Conservation (phyloP, 2,329 filamentous ascomycete genomes). For the Aureobasidium sp. region DNA sequence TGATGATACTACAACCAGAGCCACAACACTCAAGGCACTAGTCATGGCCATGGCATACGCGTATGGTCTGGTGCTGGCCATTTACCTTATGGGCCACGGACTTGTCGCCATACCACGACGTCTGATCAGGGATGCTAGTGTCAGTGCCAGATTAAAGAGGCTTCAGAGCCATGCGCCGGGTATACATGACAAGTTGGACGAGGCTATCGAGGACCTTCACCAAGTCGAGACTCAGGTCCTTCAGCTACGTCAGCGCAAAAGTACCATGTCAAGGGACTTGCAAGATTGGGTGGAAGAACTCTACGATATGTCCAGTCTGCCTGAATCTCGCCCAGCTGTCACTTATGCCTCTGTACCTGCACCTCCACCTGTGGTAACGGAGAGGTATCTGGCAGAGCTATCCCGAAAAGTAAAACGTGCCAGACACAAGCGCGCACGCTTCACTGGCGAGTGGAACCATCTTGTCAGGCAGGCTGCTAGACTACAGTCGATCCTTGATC, state of each 20-base stretch:
- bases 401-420: constrained; percentile 76
- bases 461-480: constrained; percentile 67
- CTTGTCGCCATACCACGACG: constrained; percentile 82
- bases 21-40: constrained; percentile 68
- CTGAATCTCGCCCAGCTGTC: constrained; percentile 46
- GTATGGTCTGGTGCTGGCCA: constrained; percentile 84
- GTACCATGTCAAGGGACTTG: constrained; percentile 65
- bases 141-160: constrained; percentile 64
- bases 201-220: constrained; percentile 71
- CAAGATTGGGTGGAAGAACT: constrained; percentile 96
- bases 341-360: constrained; percentile 3
- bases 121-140: constrained; percentile 71
- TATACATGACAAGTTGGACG: constrained; percentile 79
- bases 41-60: constrained; percentile 93
- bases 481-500: constrained; percentile 76
- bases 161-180: constrained; percentile 74
- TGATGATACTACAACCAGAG: constrained; percentile 33
- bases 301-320: constrained; percentile 64
- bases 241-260: constrained; percentile 74
- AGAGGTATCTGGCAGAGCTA: constrained; percentile 85
- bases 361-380: constrained; percentile 78
- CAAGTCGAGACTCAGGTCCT: constrained; percentile 73
- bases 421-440: constrained; percentile 74
- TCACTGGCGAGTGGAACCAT: constrained; percentile 76
- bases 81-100: constrained; percentile 97